Conservation (phyloP, 1,139 yeast species). For the Arxiozyma slooffiae region DNA sequence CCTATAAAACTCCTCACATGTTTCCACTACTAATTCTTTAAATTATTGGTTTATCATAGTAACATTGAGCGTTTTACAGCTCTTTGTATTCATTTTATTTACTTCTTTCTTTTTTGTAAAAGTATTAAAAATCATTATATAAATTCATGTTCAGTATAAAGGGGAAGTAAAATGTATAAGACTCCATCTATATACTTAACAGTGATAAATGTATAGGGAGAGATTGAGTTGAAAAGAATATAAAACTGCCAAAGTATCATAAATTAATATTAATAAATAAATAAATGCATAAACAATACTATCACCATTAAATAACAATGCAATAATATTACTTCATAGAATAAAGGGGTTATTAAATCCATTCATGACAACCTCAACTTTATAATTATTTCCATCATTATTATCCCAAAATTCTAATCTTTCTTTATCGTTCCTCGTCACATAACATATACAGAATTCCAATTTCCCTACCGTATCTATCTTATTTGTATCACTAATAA, state of each 20-base stretch:
- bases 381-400: constrained; percentile 25
- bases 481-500: constrained; percentile 20
- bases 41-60: no score
- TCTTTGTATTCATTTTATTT: no score
- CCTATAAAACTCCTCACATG: no score
- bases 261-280: no score
- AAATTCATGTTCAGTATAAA: not conserved
- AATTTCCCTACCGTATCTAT: constrained; percentile 11
- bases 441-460: constrained; percentile 27
- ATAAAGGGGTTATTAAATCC: constrained; percentile 21
- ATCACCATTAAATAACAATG: no score
- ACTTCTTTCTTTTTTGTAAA: no score
- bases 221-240: not conserved
- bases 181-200: not conserved
- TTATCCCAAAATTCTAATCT: constrained; percentile 29
- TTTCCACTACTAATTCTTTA: no score
- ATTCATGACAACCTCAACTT: constrained; percentile 21
- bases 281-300: no score
- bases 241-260: not conserved
- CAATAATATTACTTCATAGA: not conserved
- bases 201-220: not conserved
- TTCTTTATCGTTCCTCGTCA: constrained; percentile 18
- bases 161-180: not conserved
- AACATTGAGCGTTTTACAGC: no score
- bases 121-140: not conserved